Evolutionary conservation across 2,329 filamentous ascomycete genomes (phyloP).

Genomic region (Westerdykella aurantiaca): DNA sequence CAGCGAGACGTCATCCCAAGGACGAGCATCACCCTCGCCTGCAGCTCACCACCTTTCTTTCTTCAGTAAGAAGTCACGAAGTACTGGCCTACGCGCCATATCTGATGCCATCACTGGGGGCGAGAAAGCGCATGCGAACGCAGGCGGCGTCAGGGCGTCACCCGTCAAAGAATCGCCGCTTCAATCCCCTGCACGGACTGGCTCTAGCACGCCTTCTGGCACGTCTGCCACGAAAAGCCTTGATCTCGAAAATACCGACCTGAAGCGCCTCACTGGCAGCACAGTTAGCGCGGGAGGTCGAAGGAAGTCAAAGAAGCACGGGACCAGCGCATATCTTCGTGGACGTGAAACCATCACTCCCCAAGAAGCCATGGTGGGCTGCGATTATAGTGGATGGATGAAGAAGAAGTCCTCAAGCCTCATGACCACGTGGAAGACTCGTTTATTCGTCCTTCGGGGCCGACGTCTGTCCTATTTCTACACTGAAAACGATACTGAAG

Average conservation of each 20-base stretch:
- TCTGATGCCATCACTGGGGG: constrained; percentile 63
- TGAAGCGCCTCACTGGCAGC: constrained; percentile 37
- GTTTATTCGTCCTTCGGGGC: constrained; percentile 90
- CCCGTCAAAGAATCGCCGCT: constrained; percentile 48
- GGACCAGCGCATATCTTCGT: constrained; percentile 87
- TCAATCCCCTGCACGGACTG: constrained; percentile 66
- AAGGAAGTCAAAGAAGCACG: constrained; percentile 71
- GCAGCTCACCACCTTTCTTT: constrained; percentile 28
- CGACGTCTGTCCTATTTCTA: constrained; percentile 94
- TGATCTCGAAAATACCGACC: constrained; percentile 68
- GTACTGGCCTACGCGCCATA: constrained; percentile 73
- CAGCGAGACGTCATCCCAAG: constrained; percentile 47
- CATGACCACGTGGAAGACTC: constrained; percentile 96
- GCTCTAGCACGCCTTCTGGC: constrained; percentile 61
- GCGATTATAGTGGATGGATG: constrained; percentile 98
- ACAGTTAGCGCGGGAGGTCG: constrained; percentile 27
- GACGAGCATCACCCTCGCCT: constrained; percentile 43
- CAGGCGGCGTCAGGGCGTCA: constrained; percentile 37
- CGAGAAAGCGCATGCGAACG: constrained; percentile 46
- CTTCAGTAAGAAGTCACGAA: constrained; percentile 39
- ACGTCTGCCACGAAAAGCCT: constrained; percentile 61
- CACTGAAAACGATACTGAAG: constrained; percentile 82
- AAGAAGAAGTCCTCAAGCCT: constrained; percentile 96
- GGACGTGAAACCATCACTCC: constrained; percentile 78
- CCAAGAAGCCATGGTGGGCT: constrained; percentile 73